A percentile compares a stretch with the other conserved stretches of the same genome.
phyloP scores from a whole-genome alignment of 2,329 filamentous ascomycete species.

The Raffaelea albimanens region DNA sequence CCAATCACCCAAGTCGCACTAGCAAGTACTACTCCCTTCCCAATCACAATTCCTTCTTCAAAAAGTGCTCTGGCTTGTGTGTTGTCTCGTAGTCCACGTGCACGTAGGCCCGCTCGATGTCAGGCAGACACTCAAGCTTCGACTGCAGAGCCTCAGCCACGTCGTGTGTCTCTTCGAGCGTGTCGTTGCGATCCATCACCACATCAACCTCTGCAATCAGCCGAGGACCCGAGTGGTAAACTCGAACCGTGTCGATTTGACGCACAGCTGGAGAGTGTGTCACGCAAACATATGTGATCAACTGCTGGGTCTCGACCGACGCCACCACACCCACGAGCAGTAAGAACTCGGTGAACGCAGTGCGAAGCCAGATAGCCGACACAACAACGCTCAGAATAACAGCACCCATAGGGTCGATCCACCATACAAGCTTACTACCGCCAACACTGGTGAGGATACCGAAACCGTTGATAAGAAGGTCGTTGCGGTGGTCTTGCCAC shows the following conservation, averaged over 20 bases:
- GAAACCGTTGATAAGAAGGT: constrained; percentile 92
- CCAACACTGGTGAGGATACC: constrained; percentile 87
- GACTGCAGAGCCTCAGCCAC: constrained; percentile 89
- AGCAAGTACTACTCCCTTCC: not conserved
- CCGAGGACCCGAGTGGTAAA: constrained; percentile 81
- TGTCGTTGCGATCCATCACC: constrained; percentile 73
- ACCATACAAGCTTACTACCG: constrained; percentile 82
- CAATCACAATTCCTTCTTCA: constrained; percentile 49
- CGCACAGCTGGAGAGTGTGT: constrained; percentile 76
- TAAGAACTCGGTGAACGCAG: constrained; percentile 82
- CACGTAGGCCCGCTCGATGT: constrained; percentile 89
- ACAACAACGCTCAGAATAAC: constrained; percentile 75
- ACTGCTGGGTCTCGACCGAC: constrained; percentile 75
- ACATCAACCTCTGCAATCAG: constrained; percentile 94
- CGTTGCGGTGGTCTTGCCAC: constrained; percentile 96
- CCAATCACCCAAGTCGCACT: not conserved
- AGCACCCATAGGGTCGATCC: constrained; percentile 89
- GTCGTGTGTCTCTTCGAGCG: constrained; percentile 75
- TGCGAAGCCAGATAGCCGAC: constrained; percentile 70
- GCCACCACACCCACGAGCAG: constrained; percentile 85
- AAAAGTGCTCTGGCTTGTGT: constrained; percentile 76
- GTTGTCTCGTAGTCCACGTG: constrained; percentile 97
- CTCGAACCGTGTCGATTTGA: constrained; percentile 89
- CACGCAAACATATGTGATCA: constrained; percentile 93
- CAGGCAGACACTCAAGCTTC: constrained; percentile 84